Conservation (phyloP, 1,139 yeast species). For the Geotrichum histeridarum region DNA sequence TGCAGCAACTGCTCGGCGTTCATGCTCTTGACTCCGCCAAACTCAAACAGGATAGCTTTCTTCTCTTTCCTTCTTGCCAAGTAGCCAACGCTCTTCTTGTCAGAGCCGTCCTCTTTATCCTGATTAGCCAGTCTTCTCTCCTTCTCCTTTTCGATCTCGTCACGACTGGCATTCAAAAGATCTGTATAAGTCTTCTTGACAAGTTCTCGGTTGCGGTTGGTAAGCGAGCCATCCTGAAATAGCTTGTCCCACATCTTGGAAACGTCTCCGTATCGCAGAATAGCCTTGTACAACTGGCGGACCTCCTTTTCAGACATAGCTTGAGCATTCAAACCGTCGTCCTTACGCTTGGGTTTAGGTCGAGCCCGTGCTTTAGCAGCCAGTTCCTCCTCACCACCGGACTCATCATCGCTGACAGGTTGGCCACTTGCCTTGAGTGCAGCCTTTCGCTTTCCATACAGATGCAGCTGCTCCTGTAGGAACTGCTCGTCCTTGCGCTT, state of each 20-base stretch:
- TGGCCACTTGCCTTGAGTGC: conserved; percentile 45
- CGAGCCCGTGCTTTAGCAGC: conserved; percentile 36
- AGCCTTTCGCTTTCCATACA: conserved; percentile 80
- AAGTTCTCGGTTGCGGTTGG: conserved; percentile 80
- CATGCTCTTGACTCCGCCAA: conserved; percentile 78
- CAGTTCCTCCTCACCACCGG: conserved; percentile 36
- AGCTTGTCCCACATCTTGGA: conserved; percentile 79
- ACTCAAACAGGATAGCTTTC: conserved; percentile 86
- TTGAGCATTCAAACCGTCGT: conserved; percentile 45
- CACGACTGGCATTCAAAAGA: conserved; percentile 56
- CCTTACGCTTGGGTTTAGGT: conserved; percentile 26
- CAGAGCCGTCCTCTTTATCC: conserved; percentile 4
- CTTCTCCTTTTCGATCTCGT: conserved; percentile 63
- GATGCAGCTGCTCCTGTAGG: conserved; percentile 81
- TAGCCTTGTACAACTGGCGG: conserved; percentile 78
- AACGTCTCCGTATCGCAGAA: conserved; percentile 77
- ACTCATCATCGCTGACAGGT: conserved; percentile 38
- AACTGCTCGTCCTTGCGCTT: conserved; percentile 79
- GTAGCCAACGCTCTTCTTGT: neutral
- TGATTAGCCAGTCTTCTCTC: conserved; percentile 54
- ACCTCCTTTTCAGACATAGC: conserved; percentile 80
- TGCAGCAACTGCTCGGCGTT: conserved; percentile 84
- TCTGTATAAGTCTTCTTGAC: conserved; percentile 74
- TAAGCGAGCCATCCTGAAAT: conserved; percentile 83
- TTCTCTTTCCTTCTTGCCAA: conserved; percentile 59